Evolutionary conservation across 2,329 filamentous ascomycete genomes (phyloP), one percentile per base, ranked within the genome.

Genomic region (Aspergillus terreus): DNA sequence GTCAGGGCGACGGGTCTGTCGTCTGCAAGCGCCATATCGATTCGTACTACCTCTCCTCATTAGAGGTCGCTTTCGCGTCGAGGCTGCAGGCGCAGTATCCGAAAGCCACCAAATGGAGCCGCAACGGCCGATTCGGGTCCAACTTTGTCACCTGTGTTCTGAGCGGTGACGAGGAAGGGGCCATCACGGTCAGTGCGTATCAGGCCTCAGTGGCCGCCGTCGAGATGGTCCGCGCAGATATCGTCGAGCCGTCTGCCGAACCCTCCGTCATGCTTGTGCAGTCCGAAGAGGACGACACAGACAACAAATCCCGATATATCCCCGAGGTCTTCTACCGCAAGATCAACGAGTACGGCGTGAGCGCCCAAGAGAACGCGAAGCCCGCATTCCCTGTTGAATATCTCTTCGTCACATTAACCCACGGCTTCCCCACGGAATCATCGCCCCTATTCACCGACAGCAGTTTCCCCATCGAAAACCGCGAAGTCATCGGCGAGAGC

Each of bases 131-230:
- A 50, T 99, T 96, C 65, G 94, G 94, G 15, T 97, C 92, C 45
- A 94, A 95, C 67, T 97, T 97, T 69, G 92, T 99, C 44, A 97
- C 94, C 0, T 99, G 94, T 70, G 85, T 99, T 41, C 81, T 99
- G 54, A 92, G 90, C n/a, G 92, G 92, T 44, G 92, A 97, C 63
- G 89, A 94, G 57, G 79, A 89, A 45, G 90, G 92, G 50, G 85
- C 91, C 57, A 97, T 99, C 59, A 82, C 86, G 15, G 89, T 99
- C 55, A 89, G 90, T 4, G 85, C 92, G 0, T 99, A 97, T 65
- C 94, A 99, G 71, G 92, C 90, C 57, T 96, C 92, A 1, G 96
- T 96, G 61, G 88, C 94, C 14, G 91, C 92, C 0, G 91, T 96
- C 4, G 94, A 99, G 71, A 99, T 99, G 94, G 90, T 96, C 23